Evolutionary conservation across 1,139 yeast species (phyloP).

Genomic region (Blastobotrys proliferans): DNA sequence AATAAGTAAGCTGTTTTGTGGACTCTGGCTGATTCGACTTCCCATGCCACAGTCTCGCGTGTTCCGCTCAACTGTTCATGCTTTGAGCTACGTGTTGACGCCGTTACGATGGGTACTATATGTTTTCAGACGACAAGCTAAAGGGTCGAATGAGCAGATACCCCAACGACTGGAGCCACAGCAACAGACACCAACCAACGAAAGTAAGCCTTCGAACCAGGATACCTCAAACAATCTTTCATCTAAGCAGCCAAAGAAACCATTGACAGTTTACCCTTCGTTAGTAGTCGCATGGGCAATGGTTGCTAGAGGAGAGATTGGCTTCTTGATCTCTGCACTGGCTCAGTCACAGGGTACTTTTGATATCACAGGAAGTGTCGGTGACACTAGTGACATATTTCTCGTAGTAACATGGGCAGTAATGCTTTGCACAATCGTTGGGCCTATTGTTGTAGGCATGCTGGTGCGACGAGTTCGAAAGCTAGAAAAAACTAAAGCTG

Average conservation of each 20-base stretch:
- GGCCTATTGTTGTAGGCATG: conserved; percentile 6
- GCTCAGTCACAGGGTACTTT: not conserved
- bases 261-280: conserved; percentile 5
- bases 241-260: conserved; percentile 1
- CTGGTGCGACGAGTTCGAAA: conserved; percentile 3
- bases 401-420: conserved; percentile 6
- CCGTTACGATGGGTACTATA: too few relatives aligned
- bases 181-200: too few relatives aligned
- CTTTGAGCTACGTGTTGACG: too few relatives aligned
- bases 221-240: not conserved
- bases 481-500: not conserved
- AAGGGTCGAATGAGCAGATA: too few relatives aligned
- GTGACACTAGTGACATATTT: not conserved
- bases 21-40: conserved; percentile 3
- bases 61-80: too few relatives aligned
- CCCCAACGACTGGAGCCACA: too few relatives aligned
- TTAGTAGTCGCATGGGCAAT: conserved; percentile 6
- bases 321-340: conserved; percentile 3
- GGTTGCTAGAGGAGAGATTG: conserved; percentile 7
- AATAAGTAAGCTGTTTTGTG: conserved; percentile 1
- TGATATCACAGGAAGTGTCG: not conserved
- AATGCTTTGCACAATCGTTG: conserved; percentile 5
- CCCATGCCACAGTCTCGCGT: too few relatives aligned
- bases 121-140: too few relatives aligned
- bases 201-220: too few relatives aligned